Base-by-base conservation (phyloP, 805 yeast genomes). In the Yamadazyma laniorum region DNA sequence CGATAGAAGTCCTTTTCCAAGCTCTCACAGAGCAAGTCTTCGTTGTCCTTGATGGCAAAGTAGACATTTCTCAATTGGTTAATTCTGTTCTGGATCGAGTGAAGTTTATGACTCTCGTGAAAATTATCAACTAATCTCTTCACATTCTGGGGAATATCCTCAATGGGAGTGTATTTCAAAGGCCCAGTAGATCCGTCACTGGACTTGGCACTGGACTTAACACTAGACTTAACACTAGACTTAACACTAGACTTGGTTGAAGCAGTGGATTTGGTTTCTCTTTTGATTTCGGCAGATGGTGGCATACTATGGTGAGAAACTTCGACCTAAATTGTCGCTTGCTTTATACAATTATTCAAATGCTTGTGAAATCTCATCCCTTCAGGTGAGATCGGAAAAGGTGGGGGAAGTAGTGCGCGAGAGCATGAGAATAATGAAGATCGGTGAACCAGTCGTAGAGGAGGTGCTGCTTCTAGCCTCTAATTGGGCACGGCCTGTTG, bases 1-100 rank as follows among this genome's bases (percentile, higher is more conserved):
- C 91, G 75, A 58, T 80, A 72, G 59, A 89, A 79, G 53, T 91
- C 98, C 45, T 67, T 55, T 16, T 61, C 45, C 45, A 89, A 60
- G 0, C 95, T 89, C 2, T 65, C 74, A 27, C 71, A 58, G 25
- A 91, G 50, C 9, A 54, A 63, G 3, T 76, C 79, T 35, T 64
- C 70, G 51, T 80, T 71, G 54, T 84, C 89, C 43, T 67, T 61
- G 13, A 89, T 39, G 2, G 77, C 80, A 49, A 71, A 80, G 63
- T 82, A 84, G 14, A 89, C 52, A 50, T 81, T 77, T 41, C 87
- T 71, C 47, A 89, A 70, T 54, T 80, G 85, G 37, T 76, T 67
- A 47, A 75, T 67, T 34, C 95, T 70, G 53, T 52, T 73, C 44
- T 70, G 76, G 34, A 81, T 45, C n/a, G 77, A 60, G 46, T 68